Conservation (phyloP, 805 yeast species). For the Jamesozyma gamospora region DNA sequence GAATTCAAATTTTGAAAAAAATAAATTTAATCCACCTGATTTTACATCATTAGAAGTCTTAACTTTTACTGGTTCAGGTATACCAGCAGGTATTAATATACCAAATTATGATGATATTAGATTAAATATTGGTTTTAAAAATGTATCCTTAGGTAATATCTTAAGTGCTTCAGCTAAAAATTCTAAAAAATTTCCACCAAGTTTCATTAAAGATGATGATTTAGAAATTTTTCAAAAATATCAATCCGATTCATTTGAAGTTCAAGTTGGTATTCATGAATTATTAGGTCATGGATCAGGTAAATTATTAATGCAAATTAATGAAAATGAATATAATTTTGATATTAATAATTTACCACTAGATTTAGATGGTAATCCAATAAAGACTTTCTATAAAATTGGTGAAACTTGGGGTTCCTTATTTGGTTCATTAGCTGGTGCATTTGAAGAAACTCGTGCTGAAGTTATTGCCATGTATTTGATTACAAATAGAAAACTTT, state of each 20-base stretch:
- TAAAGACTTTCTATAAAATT: constrained; percentile 58
- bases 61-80: constrained; percentile 82
- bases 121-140: constrained; percentile 74
- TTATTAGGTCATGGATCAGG: constrained; percentile 89
- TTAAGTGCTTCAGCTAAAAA: constrained; percentile 58
- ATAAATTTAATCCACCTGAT: constrained; percentile 83
- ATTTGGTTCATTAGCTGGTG: constrained; percentile 74
- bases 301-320: constrained; percentile 54
- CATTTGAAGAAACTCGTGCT: constrained; percentile 89
- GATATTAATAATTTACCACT: constrained; percentile 53
- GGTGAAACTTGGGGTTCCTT: constrained; percentile 89
- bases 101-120: constrained; percentile 90
- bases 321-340: constrained; percentile 60
- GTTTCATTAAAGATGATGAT: constrained; percentile 48
- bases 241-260: constrained; percentile 78
- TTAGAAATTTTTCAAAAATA: constrained; percentile 55
- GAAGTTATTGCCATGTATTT: constrained; percentile 81
- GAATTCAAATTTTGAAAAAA: constrained; percentile 68
- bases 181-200: constrained; percentile 45
- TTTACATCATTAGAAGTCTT: constrained; percentile 83
- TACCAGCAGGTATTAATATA: constrained; percentile 88
- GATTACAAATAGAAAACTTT: constrained; percentile 54
- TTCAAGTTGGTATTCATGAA: constrained; percentile 90
- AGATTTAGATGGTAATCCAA: constrained; percentile 51
- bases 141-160: constrained; percentile 82